phyloP scores from a whole-genome alignment of 768 basidiomycete species.

The Rhodosporidiobolus sp. region DNA sequence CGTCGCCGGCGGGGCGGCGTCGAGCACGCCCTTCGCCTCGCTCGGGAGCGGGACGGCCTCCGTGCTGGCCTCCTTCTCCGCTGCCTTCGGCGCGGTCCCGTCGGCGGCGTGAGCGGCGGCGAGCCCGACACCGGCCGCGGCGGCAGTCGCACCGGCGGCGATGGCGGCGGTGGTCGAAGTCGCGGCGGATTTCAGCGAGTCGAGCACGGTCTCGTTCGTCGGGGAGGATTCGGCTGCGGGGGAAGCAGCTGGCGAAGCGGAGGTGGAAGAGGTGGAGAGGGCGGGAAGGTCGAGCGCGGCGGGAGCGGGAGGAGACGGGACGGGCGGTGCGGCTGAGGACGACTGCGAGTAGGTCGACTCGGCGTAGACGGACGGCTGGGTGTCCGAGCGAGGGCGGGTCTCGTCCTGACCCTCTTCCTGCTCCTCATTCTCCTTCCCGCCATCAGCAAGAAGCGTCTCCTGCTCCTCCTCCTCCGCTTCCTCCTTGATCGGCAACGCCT shows the following conservation, averaged over 20 bases:
- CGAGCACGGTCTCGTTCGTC: not conserved
- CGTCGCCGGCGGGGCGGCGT: not conserved
- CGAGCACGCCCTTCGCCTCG: not conserved
- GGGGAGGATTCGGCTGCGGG: no score
- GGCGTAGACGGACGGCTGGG: conserved; percentile 26
- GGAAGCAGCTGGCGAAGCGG: not conserved
- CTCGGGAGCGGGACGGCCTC: not conserved
- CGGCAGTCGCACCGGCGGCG: not conserved
- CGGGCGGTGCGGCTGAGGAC: conserved; percentile 1
- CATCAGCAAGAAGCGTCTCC: no score
- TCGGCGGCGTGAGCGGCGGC: not conserved
- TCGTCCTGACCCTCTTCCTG: not conserved
- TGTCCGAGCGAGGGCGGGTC: conserved; percentile 22
- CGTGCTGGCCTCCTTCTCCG: not conserved
- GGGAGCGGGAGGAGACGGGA: not conserved
- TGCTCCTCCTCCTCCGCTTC: no score
- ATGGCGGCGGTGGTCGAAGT: not conserved
- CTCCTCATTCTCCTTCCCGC: no score
- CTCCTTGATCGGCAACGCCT: not conserved
- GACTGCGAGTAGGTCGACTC: conserved; percentile 27
- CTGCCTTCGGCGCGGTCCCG: not conserved
- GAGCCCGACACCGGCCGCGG: not conserved
- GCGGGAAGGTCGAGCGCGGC: not conserved
- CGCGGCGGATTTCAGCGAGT: not conserved
- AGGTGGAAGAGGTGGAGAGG: not conserved